Conservation (phyloP, 805 yeast species). For the Hanseniaspora jakobsenii region DNA sequence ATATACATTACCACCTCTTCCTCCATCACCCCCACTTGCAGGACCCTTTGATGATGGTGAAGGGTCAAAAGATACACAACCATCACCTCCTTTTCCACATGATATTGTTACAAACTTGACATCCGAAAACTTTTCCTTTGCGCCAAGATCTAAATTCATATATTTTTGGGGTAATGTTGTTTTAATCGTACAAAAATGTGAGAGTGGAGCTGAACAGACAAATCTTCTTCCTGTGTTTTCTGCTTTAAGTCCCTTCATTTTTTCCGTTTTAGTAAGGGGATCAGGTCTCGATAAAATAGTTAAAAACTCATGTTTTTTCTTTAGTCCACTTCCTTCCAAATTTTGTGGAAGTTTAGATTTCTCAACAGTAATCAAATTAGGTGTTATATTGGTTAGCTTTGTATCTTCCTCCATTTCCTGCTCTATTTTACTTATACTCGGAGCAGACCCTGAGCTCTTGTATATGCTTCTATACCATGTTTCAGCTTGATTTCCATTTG, state of each 20-base stretch:
- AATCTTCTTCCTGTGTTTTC: constrained; percentile 10
- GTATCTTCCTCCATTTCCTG: constrained; percentile 3
- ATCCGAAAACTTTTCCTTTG: constrained; percentile 37
- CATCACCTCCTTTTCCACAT: constrained; percentile 85
- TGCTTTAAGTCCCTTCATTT: background rate
- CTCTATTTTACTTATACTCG: constrained; percentile 6
- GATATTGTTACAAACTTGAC: constrained; percentile 50
- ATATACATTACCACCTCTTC: constrained; percentile 78
- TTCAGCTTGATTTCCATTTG: constrained; percentile 2
- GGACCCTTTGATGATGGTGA: constrained; percentile 84
- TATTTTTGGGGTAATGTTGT: constrained; percentile 3
- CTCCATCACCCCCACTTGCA: constrained; percentile 99
- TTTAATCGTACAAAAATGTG: constrained; percentile 2
- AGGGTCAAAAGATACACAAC: constrained; percentile 71
- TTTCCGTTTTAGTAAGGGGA: constrained; percentile 3
- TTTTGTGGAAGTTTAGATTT: background rate
- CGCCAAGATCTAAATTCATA: constrained; percentile 5
- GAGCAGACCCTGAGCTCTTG: background rate
- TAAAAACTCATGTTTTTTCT: constrained; percentile 12
- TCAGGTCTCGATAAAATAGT: constrained; percentile 7
- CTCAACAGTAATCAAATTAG: background rate
- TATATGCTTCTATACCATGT: constrained; percentile 9
- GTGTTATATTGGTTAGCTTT: constrained; percentile 1
- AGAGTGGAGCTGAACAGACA: constrained; percentile 13
- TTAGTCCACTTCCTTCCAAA: background rate